Conservation (phyloP, 2,329 filamentous ascomycete genomes). For the Coniochaeta pulveracea region DNA sequence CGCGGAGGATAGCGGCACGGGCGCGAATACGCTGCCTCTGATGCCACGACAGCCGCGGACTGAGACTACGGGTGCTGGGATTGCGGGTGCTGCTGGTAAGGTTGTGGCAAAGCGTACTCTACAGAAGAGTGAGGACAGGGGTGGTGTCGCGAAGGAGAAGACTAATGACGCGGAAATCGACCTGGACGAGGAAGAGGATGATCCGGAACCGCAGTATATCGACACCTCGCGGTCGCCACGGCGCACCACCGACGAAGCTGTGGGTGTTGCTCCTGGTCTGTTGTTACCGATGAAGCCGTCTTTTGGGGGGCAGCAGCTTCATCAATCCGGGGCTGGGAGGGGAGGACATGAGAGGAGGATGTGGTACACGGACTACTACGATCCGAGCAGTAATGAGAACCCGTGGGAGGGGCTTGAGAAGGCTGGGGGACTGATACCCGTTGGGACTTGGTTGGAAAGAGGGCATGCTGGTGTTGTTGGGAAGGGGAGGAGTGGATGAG, state of each 20-base stretch:
- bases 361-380: constrained; percentile 60
- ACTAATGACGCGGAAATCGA: constrained; percentile 25
- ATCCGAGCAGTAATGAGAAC: constrained; percentile 58
- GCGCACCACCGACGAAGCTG: constrained; percentile 9
- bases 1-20: constrained; percentile 12
- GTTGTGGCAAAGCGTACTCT: too few species aligned
- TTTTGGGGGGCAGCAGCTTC: neutral
- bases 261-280: neutral
- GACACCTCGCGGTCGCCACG: constrained; percentile 20
- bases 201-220: constrained; percentile 17
- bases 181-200: constrained; percentile 9
- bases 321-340: constrained; percentile 8
- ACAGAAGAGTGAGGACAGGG: too few species aligned
- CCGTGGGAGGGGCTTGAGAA: constrained; percentile 55
- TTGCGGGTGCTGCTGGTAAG: neutral
- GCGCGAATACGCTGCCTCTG: constrained; percentile 18
- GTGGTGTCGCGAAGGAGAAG: constrained; percentile 33
- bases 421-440: constrained; percentile 27
- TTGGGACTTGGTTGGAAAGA: constrained; percentile 33
- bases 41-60: neutral
- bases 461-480: constrained; percentile 7
- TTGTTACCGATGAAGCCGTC: neutral
- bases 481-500: constrained; percentile 13
- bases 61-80: neutral
- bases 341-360: constrained; percentile 12